Evolutionary conservation across 805 yeast genomes (phyloP), one percentile per base, ranked within the genome.

Genomic region (Hyphopichia homilentoma): DNA sequence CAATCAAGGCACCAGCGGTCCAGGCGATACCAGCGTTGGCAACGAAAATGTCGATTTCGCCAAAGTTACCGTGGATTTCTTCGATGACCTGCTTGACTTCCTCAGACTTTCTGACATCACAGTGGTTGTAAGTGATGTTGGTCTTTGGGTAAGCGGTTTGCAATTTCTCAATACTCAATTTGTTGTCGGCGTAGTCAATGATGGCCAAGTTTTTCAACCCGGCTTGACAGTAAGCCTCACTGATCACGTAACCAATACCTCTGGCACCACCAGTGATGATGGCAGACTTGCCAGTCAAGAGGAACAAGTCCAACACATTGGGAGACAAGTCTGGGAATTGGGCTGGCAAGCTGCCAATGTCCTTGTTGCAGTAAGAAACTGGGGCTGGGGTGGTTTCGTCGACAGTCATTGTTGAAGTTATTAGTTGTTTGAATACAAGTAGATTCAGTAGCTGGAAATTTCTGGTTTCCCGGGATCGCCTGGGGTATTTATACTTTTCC

Each of bases 261-360:
- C 85, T 59, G 9, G 83, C 71, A 14, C 84, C 84, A 4, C 84
- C 85, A 3, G 68, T 62, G 28, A 62, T 41, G 18, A 50, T 55
- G 17, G 66, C 66, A 16, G 54, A 37, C 48, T 62, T 62, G 18
- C 50, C 54, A 11, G 47, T 42, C 33, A 62, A 49, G 30, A 45
- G 36, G 39, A 62, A 61, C 29, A 60, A 44, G 19, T 57, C 57
- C 28, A 57, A 35, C 25, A 61, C 43, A 38, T 52, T 53, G 9
- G 45, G 40, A 16, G 50, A 30, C 35, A 61, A 43, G 22, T 36
- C 32, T n/a, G 66, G 66, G 42, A 44, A 52, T 20, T 55, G 50
- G 12, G 65, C 58, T 25, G 70, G 70, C 34, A 65, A 61, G 7
- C 60, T 25, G 11, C 70, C 70, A 38, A 64, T 54, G 36, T 50